These are phyloP conservation scores for Hygrocybe coccinea DNA, from an alignment of 768 basidiomycete genomes.

Conservation along the genomic window DNA sequence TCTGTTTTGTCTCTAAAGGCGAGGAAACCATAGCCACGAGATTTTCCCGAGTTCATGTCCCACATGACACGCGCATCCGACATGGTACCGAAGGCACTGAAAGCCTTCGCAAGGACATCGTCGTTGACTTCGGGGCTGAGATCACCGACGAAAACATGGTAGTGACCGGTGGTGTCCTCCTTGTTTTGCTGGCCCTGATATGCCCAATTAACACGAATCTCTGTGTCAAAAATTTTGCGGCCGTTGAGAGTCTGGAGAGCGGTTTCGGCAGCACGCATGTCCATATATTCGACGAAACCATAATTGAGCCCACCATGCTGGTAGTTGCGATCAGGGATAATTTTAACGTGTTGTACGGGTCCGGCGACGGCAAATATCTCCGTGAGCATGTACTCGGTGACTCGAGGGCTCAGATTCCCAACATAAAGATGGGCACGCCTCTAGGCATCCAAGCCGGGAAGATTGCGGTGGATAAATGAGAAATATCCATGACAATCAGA, in stretches of 20 bases:
- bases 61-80: constrained; percentile 99
- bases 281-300: constrained; percentile 98
- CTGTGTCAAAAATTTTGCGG: constrained; percentile 98
- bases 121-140: constrained; percentile 98
- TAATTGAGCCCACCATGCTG: constrained; percentile 99
- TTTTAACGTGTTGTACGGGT: constrained; percentile 97
- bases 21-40: constrained; percentile 95
- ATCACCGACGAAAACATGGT: constrained; percentile 99
- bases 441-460: constrained; percentile 35
- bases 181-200: constrained; percentile 98
- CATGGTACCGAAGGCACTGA: constrained; percentile 93
- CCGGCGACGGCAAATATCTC: constrained; percentile 97
- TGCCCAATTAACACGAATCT: constrained; percentile 99
- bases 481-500: too few relatives aligned
- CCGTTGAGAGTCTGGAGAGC: constrained; percentile 98
- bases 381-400: constrained; percentile 98
- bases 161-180: constrained; percentile 97
- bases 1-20: constrained; percentile 99
- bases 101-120: constrained; percentile 93
- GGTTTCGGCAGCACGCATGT: constrained; percentile 98
- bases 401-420: constrained; percentile 94
- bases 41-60: constrained; percentile 99
- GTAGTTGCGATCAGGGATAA: constrained; percentile 98
- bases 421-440: constrained; percentile 97
- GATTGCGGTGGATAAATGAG: constrained; percentile 30